phyloP scores from a whole-genome alignment of 2,329 filamentous ascomycete genomes.

The Fusarium lyarnte region DNA sequence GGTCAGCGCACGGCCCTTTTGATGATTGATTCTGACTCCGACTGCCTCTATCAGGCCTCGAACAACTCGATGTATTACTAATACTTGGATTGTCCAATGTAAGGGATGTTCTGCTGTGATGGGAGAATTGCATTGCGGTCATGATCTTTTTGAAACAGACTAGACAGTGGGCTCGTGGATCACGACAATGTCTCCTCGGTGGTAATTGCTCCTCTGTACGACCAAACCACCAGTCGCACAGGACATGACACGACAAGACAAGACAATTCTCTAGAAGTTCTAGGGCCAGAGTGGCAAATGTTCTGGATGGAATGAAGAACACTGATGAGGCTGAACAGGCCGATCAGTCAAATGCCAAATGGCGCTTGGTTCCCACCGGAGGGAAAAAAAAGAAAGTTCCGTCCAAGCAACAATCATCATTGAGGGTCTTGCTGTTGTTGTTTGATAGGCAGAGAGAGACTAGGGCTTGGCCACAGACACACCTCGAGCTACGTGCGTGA shows the following conservation, averaged over 20 bases:
- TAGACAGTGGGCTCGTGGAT: constrained; percentile 25
- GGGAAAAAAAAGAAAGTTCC: constrained; percentile 17
- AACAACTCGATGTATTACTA: constrained; percentile 37
- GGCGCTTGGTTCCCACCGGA: constrained; percentile 13
- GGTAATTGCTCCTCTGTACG: constrained; percentile 5
- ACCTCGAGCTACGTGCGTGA: constrained; percentile 12
- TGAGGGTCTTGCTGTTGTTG: constrained; percentile 14
- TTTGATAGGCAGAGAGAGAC: constrained; percentile 10
- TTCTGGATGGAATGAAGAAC: constrained; percentile 34
- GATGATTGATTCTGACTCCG: constrained; percentile 7
- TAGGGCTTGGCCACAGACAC: constrained; percentile 5
- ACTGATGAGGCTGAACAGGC: constrained; percentile 29
- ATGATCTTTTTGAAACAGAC: constrained; percentile 33
- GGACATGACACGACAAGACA: neutral
- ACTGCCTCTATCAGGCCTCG: constrained; percentile 20
- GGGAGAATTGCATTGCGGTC: constrained; percentile 2
- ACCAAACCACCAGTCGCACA: neutral
- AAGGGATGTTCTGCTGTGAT: constrained; percentile 28
- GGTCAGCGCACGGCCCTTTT: constrained; percentile 35
- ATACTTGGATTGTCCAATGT: constrained; percentile 20
- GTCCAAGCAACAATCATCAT: constrained; percentile 16
- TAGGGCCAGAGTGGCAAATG: constrained; percentile 24
- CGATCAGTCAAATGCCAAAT: constrained; percentile 19
- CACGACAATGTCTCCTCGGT: constrained; percentile 9
- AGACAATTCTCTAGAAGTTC: neutral